These are phyloP conservation scores for Zasmidium angulare DNA, from an alignment of 2,329 filamentous ascomycete genomes.

Conservation along the genomic window DNA sequence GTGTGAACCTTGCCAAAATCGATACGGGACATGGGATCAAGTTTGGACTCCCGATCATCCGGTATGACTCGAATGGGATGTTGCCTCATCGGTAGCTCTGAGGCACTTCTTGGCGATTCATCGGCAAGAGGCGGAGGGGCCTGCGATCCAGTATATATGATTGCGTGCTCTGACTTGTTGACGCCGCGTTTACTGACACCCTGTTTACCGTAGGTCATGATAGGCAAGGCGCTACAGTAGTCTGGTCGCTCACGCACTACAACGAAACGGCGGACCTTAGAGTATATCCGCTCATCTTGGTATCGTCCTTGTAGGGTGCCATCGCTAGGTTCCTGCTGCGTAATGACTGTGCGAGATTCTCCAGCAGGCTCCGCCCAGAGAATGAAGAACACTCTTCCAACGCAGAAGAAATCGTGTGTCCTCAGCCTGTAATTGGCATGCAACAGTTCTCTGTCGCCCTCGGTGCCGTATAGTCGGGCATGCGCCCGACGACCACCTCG, in stretches of 20 bases:
- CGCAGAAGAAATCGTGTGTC: conserved; percentile 13
- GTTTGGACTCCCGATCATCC: background rate
- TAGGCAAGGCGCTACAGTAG: conserved; percentile 25
- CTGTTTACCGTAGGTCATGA: conserved; percentile 25
- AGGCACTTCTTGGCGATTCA: background rate
- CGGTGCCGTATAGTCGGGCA: background rate
- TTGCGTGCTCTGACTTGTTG: conserved; percentile 27
- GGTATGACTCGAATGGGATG: conserved; percentile 5
- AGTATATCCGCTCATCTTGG: conserved; percentile 19
- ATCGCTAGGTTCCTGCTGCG: conserved; percentile 1
- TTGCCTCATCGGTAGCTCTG: conserved; percentile 9
- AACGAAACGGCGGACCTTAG: conserved; percentile 29
- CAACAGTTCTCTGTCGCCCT: conserved; percentile 5
- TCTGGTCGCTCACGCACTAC: conserved; percentile 19
- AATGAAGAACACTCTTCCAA: conserved; percentile 21
- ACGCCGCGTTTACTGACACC: conserved; percentile 22
- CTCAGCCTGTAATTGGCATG: conserved; percentile 3
- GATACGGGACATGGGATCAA: too few relatives aligned
- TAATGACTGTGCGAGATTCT: conserved; percentile 8
- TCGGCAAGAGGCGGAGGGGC: conserved; percentile 2
- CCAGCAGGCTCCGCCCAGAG: conserved; percentile 28
- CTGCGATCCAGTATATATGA: conserved; percentile 24
- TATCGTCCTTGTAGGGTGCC: background rate
- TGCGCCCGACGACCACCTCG: background rate
- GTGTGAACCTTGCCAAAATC: too few relatives aligned